phyloP scores from a whole-genome alignment of 2,329 filamentous ascomycete species.

The Monosporascus sp. region DNA sequence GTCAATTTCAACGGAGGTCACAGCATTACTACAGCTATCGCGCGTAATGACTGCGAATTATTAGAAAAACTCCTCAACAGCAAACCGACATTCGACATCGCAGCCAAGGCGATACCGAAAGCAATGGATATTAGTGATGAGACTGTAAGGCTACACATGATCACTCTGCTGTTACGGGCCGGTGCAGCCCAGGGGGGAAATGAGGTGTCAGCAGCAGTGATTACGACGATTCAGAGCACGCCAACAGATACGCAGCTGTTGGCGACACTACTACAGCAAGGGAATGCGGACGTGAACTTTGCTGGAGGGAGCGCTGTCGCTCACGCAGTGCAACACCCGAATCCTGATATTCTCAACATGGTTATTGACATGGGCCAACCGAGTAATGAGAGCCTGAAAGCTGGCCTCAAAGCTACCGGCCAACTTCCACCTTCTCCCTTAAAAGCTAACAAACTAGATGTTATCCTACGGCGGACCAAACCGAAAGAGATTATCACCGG shows the following conservation, averaged over 20 bases:
- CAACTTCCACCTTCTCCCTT: conserved; percentile 37
- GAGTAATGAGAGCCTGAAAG: conserved; percentile 36
- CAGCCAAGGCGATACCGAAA: conserved; percentile 41
- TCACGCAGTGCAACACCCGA: conserved; percentile 33
- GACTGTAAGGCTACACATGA: conserved; percentile 40
- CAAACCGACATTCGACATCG: conserved; percentile 41
- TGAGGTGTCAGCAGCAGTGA: conserved; percentile 39
- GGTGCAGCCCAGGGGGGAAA: conserved; percentile 38
- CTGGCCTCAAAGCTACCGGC: conserved; percentile 38
- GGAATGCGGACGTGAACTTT: conserved; percentile 49
- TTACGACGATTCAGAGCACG: conserved; percentile 36
- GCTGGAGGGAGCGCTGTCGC: conserved; percentile 39
- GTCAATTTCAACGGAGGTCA: conserved; percentile 49
- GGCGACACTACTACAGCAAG: conserved; percentile 43
- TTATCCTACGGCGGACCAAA: conserved; percentile 39
- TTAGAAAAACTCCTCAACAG: conserved; percentile 40
- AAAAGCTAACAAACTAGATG: conserved; percentile 46
- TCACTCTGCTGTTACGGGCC: conserved; percentile 40
- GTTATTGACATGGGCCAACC: conserved; percentile 44
- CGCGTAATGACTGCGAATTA: conserved; percentile 42
- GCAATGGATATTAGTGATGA: conserved; percentile 43
- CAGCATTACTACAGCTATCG: conserved; percentile 44
- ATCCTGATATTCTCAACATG: conserved; percentile 44
- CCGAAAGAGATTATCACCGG: conserved; percentile 39
- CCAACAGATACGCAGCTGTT: conserved; percentile 48